Conservation (phyloP, 139 green algal genomes). For the Picochlorum sp. region DNA sequence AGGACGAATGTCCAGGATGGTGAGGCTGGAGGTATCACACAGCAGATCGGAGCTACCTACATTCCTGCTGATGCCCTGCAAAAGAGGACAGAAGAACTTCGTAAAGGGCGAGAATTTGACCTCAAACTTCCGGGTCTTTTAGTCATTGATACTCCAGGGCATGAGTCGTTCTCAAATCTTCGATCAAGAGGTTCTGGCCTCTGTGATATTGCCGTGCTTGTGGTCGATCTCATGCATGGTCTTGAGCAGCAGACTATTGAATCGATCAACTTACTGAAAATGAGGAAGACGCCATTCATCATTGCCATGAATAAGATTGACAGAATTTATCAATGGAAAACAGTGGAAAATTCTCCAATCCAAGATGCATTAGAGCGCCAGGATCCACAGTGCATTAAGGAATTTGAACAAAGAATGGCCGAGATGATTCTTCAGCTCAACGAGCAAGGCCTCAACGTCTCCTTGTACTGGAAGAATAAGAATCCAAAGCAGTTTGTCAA, state of each 20-base stretch:
- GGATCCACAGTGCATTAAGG: constrained; percentile 24
- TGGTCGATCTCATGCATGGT: constrained; percentile 98
- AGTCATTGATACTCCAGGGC: constrained; percentile 97
- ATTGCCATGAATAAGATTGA: constrained; percentile 95
- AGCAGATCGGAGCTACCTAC: constrained; percentile 99
- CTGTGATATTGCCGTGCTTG: constrained; percentile 97
- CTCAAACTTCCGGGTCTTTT: constrained; percentile 85
- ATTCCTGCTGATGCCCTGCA: constrained; percentile 77
- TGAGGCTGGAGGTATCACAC: constrained; percentile 97
- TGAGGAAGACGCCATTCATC: constrained; percentile 97
- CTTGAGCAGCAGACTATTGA: constrained; percentile 98
- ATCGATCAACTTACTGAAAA: constrained; percentile 91
- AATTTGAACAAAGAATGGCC: constrained; percentile 60
- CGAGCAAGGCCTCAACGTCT: constrained; percentile 89
- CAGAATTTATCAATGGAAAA: constrained; percentile 89
- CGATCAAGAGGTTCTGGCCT: constrained; percentile 80
- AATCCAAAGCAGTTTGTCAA: constrained; percentile 82
- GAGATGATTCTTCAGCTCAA: constrained; percentile 42
- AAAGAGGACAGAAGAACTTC: constrained; percentile 66
- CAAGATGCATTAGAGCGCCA: constrained; percentile 32
- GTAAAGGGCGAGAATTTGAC: constrained; percentile 54
- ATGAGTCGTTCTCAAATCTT: constrained; percentile 98
- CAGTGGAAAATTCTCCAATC: constrained; percentile 62
- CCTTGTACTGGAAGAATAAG: constrained; percentile 95
- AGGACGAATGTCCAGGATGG: constrained; percentile 96